Evolutionary conservation across 805 yeast species (phyloP), one percentile per base, ranked within the genome.

Genomic region (Yamadazyma phyllophila): DNA sequence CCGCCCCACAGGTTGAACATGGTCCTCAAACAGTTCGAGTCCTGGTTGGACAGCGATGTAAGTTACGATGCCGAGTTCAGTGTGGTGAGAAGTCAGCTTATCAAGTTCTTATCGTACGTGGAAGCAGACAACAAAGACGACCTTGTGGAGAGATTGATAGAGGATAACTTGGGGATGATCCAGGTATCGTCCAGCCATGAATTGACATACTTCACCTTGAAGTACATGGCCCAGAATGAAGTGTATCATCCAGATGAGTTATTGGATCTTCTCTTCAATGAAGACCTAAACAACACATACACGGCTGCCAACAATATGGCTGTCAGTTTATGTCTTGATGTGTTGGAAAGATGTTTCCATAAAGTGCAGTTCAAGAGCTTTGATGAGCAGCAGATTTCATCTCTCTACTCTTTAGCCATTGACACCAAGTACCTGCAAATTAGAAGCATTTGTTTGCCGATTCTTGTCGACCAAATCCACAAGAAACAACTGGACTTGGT

Each of bases 1-100:
- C 84, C 88, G 6, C 70, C 77, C 2, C 90, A 82, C 56, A 74
- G 94, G 53, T 66, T 84, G 33, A 76, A 72, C 36, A 79, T 85
- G 88, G 63, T 84, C 7, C 49, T 87, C 14, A 75, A 70, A 35
- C 73, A 77, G 4, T 51, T 89, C 1, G 57, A 62, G 4, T 64
- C 63, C 14, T 84, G 91, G 88, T 53, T 83, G 16, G 85, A 81
- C 17, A 73, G 82, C 12, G 88, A 80, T 15, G 53, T 74, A 41
- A 80, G 85, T 1, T 84, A 78, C 58, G 88, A 82, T 14, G 62
- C 66, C 0, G 74, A 66, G 6, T 88, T 85, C 49, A 55, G 67
- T 13, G 60, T 69, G 4, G 60, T 81, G 26, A 71, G 92, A 58
- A 60, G 79, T 15, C 77, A 73, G 26, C 55, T 85, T 17, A 59